Evolutionary conservation across 2,329 filamentous ascomycete species (phyloP).

Genomic region (Ilyonectria robusta): DNA sequence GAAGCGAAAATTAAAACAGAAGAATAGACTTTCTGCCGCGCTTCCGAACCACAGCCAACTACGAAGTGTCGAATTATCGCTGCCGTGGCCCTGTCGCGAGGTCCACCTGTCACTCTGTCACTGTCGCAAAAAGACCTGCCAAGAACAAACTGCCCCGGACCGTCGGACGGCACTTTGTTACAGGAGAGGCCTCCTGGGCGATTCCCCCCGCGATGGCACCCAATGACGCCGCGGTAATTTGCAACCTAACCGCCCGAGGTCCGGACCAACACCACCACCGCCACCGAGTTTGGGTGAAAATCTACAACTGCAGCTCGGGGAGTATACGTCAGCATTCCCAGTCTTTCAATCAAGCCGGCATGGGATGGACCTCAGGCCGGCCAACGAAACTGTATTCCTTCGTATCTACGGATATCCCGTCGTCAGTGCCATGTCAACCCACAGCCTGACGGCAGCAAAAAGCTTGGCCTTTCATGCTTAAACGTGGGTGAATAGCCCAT

Average conservation of each 20-base stretch:
- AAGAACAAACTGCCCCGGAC: not conserved
- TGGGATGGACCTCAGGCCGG: not conserved
- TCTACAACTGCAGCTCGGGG: conserved; percentile 11
- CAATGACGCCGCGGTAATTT: conserved; percentile 29
- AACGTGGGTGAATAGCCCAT: conserved; percentile 20
- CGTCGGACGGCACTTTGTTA: not conserved
- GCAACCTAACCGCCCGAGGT: conserved; percentile 9
- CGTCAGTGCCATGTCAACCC: not conserved
- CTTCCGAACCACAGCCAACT: not conserved
- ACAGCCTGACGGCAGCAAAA: not conserved
- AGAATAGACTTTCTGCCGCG: not conserved
- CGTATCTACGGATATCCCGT: not conserved
- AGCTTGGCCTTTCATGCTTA: conserved; percentile 20
- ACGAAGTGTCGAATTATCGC: not conserved
- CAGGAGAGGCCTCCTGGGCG: conserved; percentile 20
- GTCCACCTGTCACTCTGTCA: not conserved
- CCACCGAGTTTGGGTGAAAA: not conserved
- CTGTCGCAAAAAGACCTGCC: not conserved
- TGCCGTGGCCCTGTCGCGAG: not conserved
- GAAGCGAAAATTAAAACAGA: not conserved
- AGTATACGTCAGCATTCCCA: not conserved
- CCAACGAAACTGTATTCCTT: not conserved
- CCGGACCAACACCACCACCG: not conserved
- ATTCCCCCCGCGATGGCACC: not conserved
- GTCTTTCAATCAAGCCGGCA: not conserved